Base-by-base conservation (phyloP, 2,329 filamentous ascomycete genomes). In the Rasamsonia emersonii region DNA sequence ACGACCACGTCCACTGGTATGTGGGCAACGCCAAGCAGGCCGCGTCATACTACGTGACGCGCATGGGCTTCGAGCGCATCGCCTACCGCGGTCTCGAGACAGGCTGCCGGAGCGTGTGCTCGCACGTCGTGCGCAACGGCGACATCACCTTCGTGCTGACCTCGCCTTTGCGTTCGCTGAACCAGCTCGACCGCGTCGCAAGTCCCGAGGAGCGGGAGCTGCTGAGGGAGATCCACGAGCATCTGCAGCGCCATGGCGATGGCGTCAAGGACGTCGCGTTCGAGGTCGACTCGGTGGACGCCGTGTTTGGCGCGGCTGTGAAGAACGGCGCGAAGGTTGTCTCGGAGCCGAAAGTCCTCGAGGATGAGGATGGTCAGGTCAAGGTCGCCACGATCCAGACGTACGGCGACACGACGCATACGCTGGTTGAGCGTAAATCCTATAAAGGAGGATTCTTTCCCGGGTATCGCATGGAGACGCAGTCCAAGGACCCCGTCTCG, bases 1-100 rank as follows among this genome's bases (percentile, higher is more conserved):
- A 94, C 58, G 85, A 94, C 62, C 84, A 94, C 61, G 75, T 94
- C 35, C 88, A 86, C 46, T 95, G 88, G 88, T 94, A 86, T 67
- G 89, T 95, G 18, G 86, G 88, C 54, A 96, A 96, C 56, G 88
- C 89, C 48, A 95, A 95, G 65, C 88, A 95, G 67, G 85, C 86
- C 3, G 88, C 88, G 23, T 74, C 81, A 9, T 95, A 85, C 65
- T 95, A 94, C 64, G 79, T 81, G 45, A 79, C 76, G 8, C 82
- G 86, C 44, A 86, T 95, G 67, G 88, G 86, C 35, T 94, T 95
- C 67, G 68, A 75, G 50, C 75, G 75, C 13, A 62, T 94, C 36
- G 89, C 89, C 40, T 93, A 94, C 61, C 74, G 74, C 24, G 89
- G 88, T 4, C 77, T 95, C 4, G 88, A 95, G 61, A 95, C 88